Evolutionary conservation across 2,329 filamentous ascomycete genomes (phyloP).

Genomic region (Fusarium palustre): DNA sequence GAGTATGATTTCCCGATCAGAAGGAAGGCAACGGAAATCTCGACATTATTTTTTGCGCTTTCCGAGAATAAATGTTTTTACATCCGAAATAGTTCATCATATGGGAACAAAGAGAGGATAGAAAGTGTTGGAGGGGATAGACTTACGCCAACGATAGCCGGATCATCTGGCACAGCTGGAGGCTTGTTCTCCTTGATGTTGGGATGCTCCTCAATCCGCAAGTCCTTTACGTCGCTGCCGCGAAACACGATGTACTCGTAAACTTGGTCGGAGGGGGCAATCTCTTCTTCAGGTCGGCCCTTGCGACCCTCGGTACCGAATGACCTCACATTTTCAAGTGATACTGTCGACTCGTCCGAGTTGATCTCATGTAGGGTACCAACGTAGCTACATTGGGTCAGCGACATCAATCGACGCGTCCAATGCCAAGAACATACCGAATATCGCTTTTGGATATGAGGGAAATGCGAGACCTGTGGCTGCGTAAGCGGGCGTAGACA

Average conservation of each 20-base stretch:
- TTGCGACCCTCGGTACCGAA: constrained; percentile 94
- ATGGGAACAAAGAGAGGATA: constrained; percentile 49
- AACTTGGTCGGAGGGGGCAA: constrained; percentile 84
- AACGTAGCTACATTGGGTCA: constrained; percentile 78
- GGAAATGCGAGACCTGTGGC: constrained; percentile 85
- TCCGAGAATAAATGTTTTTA: constrained; percentile 84
- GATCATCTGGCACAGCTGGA: constrained; percentile 88
- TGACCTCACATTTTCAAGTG: constrained; percentile 94
- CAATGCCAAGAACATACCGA: constrained; percentile 70
- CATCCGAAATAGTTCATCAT: constrained; percentile 99
- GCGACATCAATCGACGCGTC: constrained; percentile 36
- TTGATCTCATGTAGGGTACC: constrained; percentile 98
- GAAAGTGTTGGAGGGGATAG: constrained; percentile 5
- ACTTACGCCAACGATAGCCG: constrained; percentile 97
- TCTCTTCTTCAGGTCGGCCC: constrained; percentile 81
- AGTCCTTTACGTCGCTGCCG: constrained; percentile 97
- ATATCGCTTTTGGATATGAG: constrained; percentile 98
- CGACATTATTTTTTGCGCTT: constrained; percentile 96
- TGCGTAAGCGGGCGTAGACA: constrained; percentile 51
- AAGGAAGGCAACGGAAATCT: constrained; percentile 99
- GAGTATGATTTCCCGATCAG: constrained; percentile 69
- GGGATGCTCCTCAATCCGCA: constrained; percentile 88
- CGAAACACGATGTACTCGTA: constrained; percentile 99
- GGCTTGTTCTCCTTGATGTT: constrained; percentile 79
- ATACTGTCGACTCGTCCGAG: constrained; percentile 95